Evolutionary conservation across 768 basidiomycete genomes (phyloP), one percentile per base, ranked within the genome.

Genomic region (Hericium coralloides): DNA sequence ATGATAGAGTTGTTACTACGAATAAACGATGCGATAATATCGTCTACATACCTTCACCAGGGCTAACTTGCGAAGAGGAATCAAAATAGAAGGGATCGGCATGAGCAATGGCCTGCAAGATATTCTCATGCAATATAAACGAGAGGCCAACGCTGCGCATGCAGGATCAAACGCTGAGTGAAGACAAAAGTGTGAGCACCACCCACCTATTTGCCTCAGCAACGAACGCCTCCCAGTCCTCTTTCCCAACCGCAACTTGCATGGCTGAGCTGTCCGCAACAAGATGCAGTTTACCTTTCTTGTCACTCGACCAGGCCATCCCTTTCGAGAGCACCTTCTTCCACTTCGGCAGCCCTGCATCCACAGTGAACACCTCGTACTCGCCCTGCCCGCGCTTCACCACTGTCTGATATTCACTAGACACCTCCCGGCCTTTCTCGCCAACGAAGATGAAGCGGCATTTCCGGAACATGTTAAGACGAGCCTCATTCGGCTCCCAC

Each of bases 401-500:
- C 45, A 87, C 65, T 15, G 82, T 82, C 55, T 76, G 74, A 22
- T 82, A 68, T 22, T 80, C 79, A 6, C 66, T 67, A 18, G 78
- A 77, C 0, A 74, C 64, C 38, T 80, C 75, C n/a, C 77, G 72
- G 0, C 73, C 73, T 50, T 76, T 79, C 61, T 86, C 84, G 2
- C 78, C 78, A 5, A 84, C 70, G 54, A 83, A 81, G 7, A 89
- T 64, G 63, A 89, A 88, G 8, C 83, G 74, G 58, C 74, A 78
- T 0, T 68, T 67, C 5, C 68, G 66, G 36, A 90, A 74, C 63
- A 91, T 72, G 49, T 75, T 73, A 9, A 80, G 62, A 9, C 89
- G 75, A 55, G 75, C 81, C 64, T 86, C 83, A 54, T 83, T 84
- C 0, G 83, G 83, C 57, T 84, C 80, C 89, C 88, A 89, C 2